These are phyloP conservation scores for Vinca minor DNA, from an alignment of 257 asterid species.

Conservation along the genomic window DNA sequence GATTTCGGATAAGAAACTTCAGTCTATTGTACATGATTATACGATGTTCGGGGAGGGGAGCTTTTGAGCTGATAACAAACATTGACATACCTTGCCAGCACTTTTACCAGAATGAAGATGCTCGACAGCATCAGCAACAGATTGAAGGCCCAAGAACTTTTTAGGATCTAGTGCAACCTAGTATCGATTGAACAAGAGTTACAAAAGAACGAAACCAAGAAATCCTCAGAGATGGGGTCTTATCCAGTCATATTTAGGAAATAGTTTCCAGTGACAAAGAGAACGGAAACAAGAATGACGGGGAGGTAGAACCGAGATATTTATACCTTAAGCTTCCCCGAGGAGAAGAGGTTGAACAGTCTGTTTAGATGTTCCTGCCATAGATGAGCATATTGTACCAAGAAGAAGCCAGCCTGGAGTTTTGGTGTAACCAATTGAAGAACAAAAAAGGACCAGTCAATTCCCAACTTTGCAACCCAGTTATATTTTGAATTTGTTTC, in stretches of 20 bases:
- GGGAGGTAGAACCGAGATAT: background rate
- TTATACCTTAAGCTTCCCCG: constrained; percentile 75
- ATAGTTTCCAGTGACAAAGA: background rate
- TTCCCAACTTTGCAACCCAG: background rate
- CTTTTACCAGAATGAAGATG: constrained; percentile 91
- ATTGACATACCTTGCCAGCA: constrained; percentile 70
- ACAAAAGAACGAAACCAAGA: background rate
- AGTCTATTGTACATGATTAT: background rate
- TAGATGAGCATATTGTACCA: constrained; percentile 65
- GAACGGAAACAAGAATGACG: background rate
- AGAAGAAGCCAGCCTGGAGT: constrained; percentile 80
- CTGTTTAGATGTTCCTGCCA: constrained; percentile 88
- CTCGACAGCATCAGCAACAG: constrained; percentile 85
- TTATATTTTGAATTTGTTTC: background rate
- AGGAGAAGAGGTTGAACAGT: constrained; percentile 50
- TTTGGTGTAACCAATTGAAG: constrained; percentile 19
- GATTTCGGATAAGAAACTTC: background rate
- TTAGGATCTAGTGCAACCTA: constrained; percentile 78
- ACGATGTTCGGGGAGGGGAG: background rate
- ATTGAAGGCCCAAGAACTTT: constrained; percentile 54
- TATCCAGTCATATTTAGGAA: background rate
- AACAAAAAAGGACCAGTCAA: background rate
- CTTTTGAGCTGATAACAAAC: background rate
- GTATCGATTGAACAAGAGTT: constrained; percentile 8
- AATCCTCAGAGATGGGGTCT: background rate